Base-by-base conservation (phyloP, 176 grass and related monocot genomes). In the Aegilops sharonensis region DNA sequence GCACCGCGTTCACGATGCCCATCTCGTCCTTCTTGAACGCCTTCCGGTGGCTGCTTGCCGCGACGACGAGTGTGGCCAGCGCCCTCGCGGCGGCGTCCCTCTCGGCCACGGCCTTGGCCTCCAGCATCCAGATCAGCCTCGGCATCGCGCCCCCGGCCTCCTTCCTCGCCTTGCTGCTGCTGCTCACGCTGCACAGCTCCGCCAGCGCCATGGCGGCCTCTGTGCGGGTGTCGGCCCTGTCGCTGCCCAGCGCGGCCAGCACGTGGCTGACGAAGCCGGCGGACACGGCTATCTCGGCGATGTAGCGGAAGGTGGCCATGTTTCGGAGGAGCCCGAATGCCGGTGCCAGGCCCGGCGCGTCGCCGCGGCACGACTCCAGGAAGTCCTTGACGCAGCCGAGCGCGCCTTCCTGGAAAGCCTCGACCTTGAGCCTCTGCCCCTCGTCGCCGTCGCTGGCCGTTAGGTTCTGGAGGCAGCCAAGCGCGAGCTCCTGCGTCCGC, bases 331-430 rank as follows among this genome's bases (percentile, higher is more conserved):
- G 83, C 1, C 91, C 91, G 23, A 95, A 86, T 0, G 89, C 95
- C 4, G 92, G 85, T 9, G 94, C 93, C 0, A 95, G 87, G 12
- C 83, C 90, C 20, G 50, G 87, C 68, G 71, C 71, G 36, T 91
- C 83, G 60, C 77, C 80, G 31, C 85, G 64, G 78, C 31, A 17
- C 47, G 75, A 79, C 60, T 98, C 92, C 39, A 91, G 77, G 89
- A 88, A 98, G 86, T 89, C 90, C 40, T 70, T 91, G 66, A 95
- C 86, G 85, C 79, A 93, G 23, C 68, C 89, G 35, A 98, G 87
- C 9, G 83, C 89, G 39, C 91, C 95, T 18, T 88, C 93, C 86
- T 98, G 92, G 89, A 95, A 98, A 3, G 92, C 88, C 4, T 91
- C 87, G 0, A 98, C 91, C 71, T 89, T 93, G 24, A 98, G 37